Conservation (phyloP, 306 rosid genomes). For the Potentilla sterilis region DNA sequence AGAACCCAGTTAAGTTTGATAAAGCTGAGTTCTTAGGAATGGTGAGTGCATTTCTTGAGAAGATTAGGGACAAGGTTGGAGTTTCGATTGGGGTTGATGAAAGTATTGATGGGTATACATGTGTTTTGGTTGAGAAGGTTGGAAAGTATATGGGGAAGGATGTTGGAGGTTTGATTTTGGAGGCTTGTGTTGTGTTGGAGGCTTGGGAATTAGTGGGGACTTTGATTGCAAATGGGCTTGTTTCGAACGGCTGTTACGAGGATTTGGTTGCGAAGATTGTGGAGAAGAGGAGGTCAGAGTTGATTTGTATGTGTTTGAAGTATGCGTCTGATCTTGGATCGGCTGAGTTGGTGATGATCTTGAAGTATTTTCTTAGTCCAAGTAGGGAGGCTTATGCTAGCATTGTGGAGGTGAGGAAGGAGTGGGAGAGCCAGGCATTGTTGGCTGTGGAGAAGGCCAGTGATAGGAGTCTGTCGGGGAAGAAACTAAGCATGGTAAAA, state of each 20-base stretch:
- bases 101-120: constrained; percentile 30
- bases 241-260: constrained; percentile 46
- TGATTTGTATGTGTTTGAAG: constrained; percentile 65
- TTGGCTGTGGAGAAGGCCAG: constrained; percentile 52
- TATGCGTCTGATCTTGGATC: constrained; percentile 59
- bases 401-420: constrained; percentile 56
- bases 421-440: constrained; percentile 73
- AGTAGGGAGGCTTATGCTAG: constrained; percentile 38
- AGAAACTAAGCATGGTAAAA: constrained; percentile 45
- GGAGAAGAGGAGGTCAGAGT: constrained; percentile 53
- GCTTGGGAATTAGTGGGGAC: constrained; percentile 70
- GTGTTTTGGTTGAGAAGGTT: constrained; percentile 45
- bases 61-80: constrained; percentile 38
- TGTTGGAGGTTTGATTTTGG: constrained; percentile 61
- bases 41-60: constrained; percentile 55
- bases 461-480: constrained; percentile 34
- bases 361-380: constrained; percentile 69
- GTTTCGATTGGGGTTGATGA: constrained; percentile 37
- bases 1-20: constrained; percentile 29
- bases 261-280: constrained; percentile 47
- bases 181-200: constrained; percentile 55
- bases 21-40: constrained; percentile 47
- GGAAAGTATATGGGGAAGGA: constrained; percentile 46
- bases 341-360: constrained; percentile 54
- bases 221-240: constrained; percentile 53